phyloP scores from a whole-genome alignment of 2,329 filamentous ascomycete genomes.

The Aspergillus pseudonomiae region DNA sequence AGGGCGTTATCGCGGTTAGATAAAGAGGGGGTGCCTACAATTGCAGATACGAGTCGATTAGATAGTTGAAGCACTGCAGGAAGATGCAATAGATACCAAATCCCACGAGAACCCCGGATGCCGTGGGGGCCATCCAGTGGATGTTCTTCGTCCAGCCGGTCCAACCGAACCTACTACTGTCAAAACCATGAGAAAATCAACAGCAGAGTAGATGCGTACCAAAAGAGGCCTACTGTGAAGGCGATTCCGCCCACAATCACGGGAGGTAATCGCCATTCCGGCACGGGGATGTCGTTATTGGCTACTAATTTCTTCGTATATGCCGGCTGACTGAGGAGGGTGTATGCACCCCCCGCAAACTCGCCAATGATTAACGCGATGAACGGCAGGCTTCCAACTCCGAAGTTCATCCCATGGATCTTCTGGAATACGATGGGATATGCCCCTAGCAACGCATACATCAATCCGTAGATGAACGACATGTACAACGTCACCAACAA shows the following conservation, averaged over 20 bases:
- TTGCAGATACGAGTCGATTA: conserved; percentile 44
- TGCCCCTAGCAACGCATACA: conserved; percentile 34
- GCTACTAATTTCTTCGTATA: conserved; percentile 35
- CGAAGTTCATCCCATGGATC: conserved; percentile 30
- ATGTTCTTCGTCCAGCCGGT: conserved; percentile 36
- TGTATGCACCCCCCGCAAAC: conserved; percentile 30
- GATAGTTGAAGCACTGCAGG: conserved; percentile 39
- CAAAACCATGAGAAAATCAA: not conserved
- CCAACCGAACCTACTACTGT: conserved; percentile 32
- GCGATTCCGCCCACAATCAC: conserved; percentile 34
- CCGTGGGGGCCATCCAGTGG: conserved; percentile 41
- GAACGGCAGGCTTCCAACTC: conserved; percentile 32
- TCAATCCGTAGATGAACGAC: conserved; percentile 35
- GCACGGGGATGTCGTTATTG: conserved; percentile 34
- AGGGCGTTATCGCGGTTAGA: not conserved
- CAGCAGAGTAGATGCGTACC: conserved; percentile 20
- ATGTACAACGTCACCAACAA: conserved; percentile 34
- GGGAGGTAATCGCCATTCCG: conserved; percentile 38
- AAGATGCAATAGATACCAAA: conserved; percentile 40
- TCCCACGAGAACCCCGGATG: conserved; percentile 34
- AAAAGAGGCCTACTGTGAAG: conserved; percentile 41
- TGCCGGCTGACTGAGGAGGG: conserved; percentile 26
- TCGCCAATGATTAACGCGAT: conserved; percentile 35
- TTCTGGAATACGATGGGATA: conserved; percentile 33
- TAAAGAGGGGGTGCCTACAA: conserved; percentile 32